Conservation (phyloP, 805 yeast species). For the Kuraishia floccosa region DNA sequence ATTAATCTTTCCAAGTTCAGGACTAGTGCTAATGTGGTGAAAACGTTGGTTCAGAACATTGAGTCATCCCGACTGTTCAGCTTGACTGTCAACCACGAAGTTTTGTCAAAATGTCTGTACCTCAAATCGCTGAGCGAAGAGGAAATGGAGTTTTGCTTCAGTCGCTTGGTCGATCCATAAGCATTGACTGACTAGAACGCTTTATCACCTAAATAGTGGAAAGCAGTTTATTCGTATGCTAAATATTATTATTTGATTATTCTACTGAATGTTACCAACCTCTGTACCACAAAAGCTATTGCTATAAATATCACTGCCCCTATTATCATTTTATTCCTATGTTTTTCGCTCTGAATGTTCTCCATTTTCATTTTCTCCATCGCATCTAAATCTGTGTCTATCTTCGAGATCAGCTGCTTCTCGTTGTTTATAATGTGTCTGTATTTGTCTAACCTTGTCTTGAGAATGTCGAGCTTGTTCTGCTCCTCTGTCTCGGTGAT, state of each 20-base stretch:
- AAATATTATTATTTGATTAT: too few relatives aligned
- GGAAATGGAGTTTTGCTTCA: constrained; percentile 41
- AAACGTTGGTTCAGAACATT: constrained; percentile 65
- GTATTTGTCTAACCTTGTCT: constrained; percentile 3
- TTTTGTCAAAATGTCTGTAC: constrained; percentile 77
- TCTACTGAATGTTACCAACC: too few relatives aligned
- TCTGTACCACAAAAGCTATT: too few relatives aligned
- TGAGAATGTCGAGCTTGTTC: constrained; percentile 13
- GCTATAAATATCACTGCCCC: too few relatives aligned
- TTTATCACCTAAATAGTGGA: too few relatives aligned
- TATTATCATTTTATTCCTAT: too few relatives aligned
- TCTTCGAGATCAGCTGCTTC: constrained; percentile 8
- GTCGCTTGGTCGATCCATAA: constrained; percentile 1
- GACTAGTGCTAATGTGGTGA: constrained; percentile 65
- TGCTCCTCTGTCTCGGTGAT: constrained; percentile 2
- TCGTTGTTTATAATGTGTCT: constrained; percentile 4
- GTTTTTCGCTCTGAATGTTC: constrained; percentile 7
- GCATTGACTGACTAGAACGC: too few relatives aligned
- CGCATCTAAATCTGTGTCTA: constrained; percentile 11
- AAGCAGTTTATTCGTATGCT: too few relatives aligned
- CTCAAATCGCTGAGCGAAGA: constrained; percentile 62
- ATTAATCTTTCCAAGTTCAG: constrained; percentile 74
- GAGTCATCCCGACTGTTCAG: constrained; percentile 74
- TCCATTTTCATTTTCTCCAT: constrained; percentile 13
- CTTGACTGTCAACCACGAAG: constrained; percentile 42